Evolutionary conservation across 345 rosid genomes (phyloP).

Genomic region (Combretum micranthum): DNA sequence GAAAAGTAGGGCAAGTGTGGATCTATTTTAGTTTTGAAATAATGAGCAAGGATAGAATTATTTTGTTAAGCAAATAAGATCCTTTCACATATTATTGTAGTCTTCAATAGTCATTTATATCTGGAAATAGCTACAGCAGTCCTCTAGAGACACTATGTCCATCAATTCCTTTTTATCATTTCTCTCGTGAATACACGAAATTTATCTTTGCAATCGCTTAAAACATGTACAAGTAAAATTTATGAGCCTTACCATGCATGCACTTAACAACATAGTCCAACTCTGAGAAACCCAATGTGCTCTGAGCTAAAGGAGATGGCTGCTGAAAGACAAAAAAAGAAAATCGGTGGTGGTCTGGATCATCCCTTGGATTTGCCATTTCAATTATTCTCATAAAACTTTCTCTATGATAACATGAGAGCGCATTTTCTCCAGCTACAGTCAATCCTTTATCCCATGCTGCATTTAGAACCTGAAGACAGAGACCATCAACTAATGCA

Average conservation of each 20-base stretch:
- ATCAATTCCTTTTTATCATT: no score
- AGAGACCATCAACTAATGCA: neutral
- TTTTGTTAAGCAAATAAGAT: no score
- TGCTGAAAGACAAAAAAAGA: conserved; percentile 73
- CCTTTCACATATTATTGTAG: no score
- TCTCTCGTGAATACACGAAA: no score
- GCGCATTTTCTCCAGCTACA: conserved; percentile 63
- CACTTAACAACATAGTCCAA: conserved; percentile 63
- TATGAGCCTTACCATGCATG: conserved; percentile 64
- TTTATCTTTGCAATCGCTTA: neutral
- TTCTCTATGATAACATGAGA: conserved; percentile 69
- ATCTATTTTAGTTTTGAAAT: no score
- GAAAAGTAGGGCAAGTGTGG: no score
- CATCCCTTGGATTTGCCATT: conserved; percentile 78
- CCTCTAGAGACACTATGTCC: no score
- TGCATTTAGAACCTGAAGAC: conserved; percentile 60
- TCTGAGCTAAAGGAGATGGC: conserved; percentile 67
- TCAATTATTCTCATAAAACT: conserved; percentile 66
- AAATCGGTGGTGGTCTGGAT: conserved; percentile 68
- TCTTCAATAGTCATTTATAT: no score
- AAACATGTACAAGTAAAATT: conserved; percentile 1
- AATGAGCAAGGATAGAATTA: no score
- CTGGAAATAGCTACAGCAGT: no score
- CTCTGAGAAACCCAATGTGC: conserved; percentile 68
- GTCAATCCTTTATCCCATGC: conserved; percentile 79